Conservation (phyloP, 257 asterid species). For the Jasminum sambac region DNA sequence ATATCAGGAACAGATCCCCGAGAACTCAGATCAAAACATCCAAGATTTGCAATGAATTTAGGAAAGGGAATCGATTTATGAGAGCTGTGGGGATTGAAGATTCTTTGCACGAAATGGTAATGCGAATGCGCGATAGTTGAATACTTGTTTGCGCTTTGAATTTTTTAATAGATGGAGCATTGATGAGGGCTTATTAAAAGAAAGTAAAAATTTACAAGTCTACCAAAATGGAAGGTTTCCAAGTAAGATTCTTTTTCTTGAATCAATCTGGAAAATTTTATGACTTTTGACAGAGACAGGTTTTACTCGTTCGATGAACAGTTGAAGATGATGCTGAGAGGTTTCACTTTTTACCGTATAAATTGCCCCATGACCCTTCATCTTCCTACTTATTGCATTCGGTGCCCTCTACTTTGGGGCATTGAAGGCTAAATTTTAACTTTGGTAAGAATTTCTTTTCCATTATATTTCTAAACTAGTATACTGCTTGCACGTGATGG, state of each 20-base stretch:
- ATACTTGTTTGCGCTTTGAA: slow-evolving; percentile 25
- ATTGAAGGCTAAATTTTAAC: background rate
- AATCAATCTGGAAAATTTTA: slow-evolving; percentile 19
- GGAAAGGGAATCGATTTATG: slow-evolving; percentile 2
- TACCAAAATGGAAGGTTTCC: slow-evolving; percentile 27
- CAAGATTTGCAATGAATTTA: slow-evolving; percentile 18
- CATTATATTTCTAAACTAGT: too few relatives aligned
- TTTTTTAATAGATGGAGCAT: slow-evolving; percentile 25
- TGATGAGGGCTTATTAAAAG: slow-evolving; percentile 26
- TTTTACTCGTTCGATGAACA: slow-evolving; percentile 18
- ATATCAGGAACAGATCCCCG: slow-evolving; percentile 15
- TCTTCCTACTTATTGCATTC: background rate
- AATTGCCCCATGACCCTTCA: background rate
- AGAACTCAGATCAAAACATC: slow-evolving; percentile 46
- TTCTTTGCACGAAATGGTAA: slow-evolving; percentile 27
- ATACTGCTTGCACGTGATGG: too few relatives aligned
- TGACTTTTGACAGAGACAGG: slow-evolving; percentile 18
- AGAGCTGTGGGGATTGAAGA: slow-evolving; percentile 12
- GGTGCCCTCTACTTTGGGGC: background rate
- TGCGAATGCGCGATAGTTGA: slow-evolving; percentile 12
- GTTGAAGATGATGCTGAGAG: background rate
- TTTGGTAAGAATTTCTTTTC: background rate
- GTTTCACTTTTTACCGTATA: background rate
- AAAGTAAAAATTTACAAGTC: background rate
- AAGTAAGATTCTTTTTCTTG: slow-evolving; percentile 17